phyloP scores from a whole-genome alignment of 371 early-diverging fungal genomes.

The Fennellomyces sp. region DNA sequence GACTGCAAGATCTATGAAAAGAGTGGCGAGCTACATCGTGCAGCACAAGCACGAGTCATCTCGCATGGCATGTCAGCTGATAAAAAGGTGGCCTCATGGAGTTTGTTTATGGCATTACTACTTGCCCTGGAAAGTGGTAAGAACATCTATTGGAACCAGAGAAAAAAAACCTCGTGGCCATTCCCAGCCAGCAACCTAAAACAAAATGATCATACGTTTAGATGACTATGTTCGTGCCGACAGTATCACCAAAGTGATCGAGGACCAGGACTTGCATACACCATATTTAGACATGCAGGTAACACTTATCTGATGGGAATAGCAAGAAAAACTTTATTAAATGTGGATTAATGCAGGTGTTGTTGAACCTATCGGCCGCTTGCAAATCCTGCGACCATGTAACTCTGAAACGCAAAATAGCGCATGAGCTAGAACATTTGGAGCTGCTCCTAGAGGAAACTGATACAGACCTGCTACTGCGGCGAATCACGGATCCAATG shows the following conservation, averaged over 20 bases:
- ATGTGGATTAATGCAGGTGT: slow-evolving; percentile 2
- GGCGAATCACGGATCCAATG: background rate
- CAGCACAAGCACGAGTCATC: slow-evolving; percentile 2
- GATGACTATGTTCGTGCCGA: slow-evolving; percentile 31
- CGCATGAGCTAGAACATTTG: slow-evolving; percentile 4
- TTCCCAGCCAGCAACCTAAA: too few relatives aligned
- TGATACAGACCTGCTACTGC: background rate
- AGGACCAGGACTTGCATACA: background rate
- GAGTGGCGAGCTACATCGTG: background rate
- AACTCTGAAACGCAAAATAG: background rate
- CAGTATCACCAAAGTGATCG: slow-evolving; percentile 4
- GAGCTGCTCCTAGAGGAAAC: slow-evolving; percentile 6
- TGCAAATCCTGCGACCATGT: background rate
- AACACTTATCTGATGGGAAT: background rate
- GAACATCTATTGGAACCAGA: background rate
- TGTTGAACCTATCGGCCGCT: slow-evolving; percentile 9
- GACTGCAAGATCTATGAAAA: background rate
- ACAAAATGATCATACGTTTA: background rate
- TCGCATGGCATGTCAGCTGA: slow-evolving; percentile 1
- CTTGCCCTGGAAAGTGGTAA: slow-evolving; percentile 30
- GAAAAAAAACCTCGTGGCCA: background rate
- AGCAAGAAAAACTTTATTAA: background rate
- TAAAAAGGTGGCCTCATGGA: slow-evolving; percentile 4
- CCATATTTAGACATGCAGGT: slow-evolving; percentile 13
- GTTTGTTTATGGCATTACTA: slow-evolving; percentile 23